A percentile compares a stretch with the other conserved stretches of the same genome.
These are phyloP conservation scores for Beauveria sp. DNA, from an alignment of 2,329 filamentous ascomycete species.

Conservation along the genomic window DNA sequence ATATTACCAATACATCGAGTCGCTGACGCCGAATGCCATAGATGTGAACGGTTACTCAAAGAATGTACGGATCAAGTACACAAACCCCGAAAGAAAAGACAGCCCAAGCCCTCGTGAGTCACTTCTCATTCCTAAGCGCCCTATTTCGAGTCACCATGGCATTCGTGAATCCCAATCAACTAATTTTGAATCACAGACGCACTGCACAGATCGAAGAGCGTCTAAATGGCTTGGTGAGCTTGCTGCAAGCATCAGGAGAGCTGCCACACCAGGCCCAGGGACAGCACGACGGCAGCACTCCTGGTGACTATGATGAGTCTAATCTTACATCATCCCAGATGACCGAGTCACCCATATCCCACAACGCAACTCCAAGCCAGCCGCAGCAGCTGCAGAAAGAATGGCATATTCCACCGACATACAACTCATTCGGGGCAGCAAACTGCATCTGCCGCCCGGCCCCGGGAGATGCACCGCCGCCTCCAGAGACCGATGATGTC, in stretches of 20 bases:
- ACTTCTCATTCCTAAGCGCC: background rate
- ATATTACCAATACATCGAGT: background rate
- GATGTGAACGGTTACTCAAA: conserved; percentile 41
- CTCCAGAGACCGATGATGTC: conserved; percentile 37
- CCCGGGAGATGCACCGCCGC: conserved; percentile 29
- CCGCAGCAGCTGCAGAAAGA: conserved; percentile 13
- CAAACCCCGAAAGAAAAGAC: conserved; percentile 43
- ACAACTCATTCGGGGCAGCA: conserved; percentile 38
- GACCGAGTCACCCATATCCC: conserved; percentile 5
- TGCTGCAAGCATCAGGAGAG: conserved; percentile 37
- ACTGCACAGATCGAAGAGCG: conserved; percentile 43
- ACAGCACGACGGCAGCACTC: conserved; percentile 5
- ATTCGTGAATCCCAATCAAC: background rate
- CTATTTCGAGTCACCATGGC: background rate
- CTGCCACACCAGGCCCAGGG: conserved; percentile 15
- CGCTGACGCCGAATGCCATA: conserved; percentile 16
- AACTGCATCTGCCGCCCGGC: conserved; percentile 40
- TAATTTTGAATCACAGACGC: conserved; percentile 24
- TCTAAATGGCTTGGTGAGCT: conserved; percentile 40
- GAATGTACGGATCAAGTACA: conserved; percentile 40
- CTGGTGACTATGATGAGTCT: conserved; percentile 4
- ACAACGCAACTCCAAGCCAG: background rate
- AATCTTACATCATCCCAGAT: conserved; percentile 4
- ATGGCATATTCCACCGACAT: conserved; percentile 31
- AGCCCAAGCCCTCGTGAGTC: conserved; percentile 42